These are phyloP conservation scores for Aspergillus sp. DNA, from an alignment of 2,329 filamentous ascomycete genomes.

Conservation along the genomic window DNA sequence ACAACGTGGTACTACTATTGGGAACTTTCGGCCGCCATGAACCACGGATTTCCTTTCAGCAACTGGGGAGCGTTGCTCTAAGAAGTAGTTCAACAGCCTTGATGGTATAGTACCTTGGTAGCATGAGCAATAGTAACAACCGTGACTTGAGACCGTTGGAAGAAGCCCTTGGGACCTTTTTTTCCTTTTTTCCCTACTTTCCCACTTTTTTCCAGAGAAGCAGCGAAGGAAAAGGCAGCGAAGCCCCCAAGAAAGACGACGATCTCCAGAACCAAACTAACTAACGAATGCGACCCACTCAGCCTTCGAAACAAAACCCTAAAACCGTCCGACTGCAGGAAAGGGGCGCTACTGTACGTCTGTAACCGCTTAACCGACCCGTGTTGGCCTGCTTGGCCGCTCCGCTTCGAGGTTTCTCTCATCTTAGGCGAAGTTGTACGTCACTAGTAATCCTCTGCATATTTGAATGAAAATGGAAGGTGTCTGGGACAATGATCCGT, in stretches of 20 bases:
- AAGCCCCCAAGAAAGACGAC: slow-evolving; percentile 10
- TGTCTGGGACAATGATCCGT: neutral
- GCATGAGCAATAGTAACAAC: too few relatives aligned
- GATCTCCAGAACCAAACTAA: slow-evolving; percentile 3
- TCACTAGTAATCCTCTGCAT: neutral
- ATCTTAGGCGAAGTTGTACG: too few relatives aligned
- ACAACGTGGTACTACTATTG: neutral
- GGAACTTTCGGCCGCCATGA: neutral
- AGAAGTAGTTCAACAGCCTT: too few relatives aligned
- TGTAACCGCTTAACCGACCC: neutral
- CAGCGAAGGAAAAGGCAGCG: slow-evolving; percentile 6
- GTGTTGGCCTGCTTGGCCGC: neutral
- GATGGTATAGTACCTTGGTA: too few relatives aligned
- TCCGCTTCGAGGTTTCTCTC: neutral
- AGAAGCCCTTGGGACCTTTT: neutral
- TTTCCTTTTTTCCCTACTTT: neutral
- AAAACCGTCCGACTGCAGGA: slow-evolving; percentile 6
- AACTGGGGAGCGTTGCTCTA: too few relatives aligned
- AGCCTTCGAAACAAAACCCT: slow-evolving; percentile 3
- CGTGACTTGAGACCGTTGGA: neutral
- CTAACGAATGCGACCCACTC: slow-evolving; percentile 5
- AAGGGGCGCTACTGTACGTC: slow-evolving; percentile 5
- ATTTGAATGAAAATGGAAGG: too few relatives aligned
- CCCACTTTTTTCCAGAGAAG: neutral
- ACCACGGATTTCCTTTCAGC: neutral